Conservation (phyloP, 2,329 filamentous ascomycete species). For the Cryphonectria radicalis region DNA sequence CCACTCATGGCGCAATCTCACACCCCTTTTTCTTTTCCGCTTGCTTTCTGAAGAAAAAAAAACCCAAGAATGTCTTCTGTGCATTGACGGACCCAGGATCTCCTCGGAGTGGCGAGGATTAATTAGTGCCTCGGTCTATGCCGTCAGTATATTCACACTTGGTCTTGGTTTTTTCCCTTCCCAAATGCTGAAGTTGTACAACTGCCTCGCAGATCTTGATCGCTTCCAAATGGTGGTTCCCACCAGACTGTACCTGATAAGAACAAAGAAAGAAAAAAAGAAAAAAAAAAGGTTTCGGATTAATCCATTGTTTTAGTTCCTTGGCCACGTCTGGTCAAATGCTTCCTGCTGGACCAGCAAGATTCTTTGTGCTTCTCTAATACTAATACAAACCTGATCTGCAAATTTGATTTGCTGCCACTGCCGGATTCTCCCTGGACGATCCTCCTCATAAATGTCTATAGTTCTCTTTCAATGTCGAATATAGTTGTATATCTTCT, state of each 20-base stretch:
- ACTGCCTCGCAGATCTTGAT: not conserved
- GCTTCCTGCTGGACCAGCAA: not conserved
- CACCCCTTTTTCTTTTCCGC: not conserved
- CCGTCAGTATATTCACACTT: not conserved
- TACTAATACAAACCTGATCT: not conserved
- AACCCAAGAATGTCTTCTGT: not conserved
- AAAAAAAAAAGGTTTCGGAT: no score
- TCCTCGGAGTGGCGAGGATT: not conserved
- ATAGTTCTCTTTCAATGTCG: not conserved
- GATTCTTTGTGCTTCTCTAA: not conserved
- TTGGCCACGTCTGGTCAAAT: not conserved
- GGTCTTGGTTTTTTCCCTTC: no score
- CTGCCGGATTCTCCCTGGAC: not conserved
- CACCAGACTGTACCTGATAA: not conserved
- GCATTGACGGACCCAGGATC: not conserved
- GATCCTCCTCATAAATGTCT: not conserved
- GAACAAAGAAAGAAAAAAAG: no score
- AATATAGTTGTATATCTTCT: not conserved
- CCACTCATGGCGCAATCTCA: not conserved
- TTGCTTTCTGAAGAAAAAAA: not conserved
- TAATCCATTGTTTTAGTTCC: not conserved
- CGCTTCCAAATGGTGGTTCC: not conserved
- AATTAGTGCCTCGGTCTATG: not conserved
- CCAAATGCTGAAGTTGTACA: not conserved
- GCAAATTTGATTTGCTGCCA: not conserved